These are phyloP conservation scores for Flaveria linearis DNA, from an alignment of 129 eudicot species.

Conservation along the genomic window DNA sequence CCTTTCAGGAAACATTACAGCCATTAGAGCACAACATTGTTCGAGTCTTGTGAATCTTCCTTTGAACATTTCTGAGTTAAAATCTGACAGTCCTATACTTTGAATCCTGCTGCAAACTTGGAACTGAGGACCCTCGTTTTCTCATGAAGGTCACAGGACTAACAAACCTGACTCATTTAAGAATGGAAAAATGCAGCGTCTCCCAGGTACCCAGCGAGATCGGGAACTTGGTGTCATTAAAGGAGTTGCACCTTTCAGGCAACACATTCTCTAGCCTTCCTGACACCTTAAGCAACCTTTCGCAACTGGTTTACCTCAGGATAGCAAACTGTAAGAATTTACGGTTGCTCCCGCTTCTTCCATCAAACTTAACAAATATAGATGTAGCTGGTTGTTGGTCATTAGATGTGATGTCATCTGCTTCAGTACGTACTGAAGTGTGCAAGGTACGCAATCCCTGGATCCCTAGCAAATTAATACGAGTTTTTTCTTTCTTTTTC, in stretches of 20 bases:
- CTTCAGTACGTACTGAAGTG: not conserved
- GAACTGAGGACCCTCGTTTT: conserved; percentile 13
- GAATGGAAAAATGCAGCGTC: not conserved
- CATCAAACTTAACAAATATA: not conserved
- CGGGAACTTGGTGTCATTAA: conserved; percentile 24
- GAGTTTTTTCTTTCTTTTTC: not conserved
- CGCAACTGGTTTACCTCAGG: not conserved
- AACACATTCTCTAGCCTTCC: conserved; percentile 19
- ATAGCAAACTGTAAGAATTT: not conserved
- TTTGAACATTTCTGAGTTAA: conserved; percentile 1
- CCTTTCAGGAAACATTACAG: conserved; percentile 2
- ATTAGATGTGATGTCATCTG: conserved; percentile 20
- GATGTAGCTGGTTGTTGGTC: not conserved
- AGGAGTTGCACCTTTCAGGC: not conserved
- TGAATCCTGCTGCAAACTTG: not conserved
- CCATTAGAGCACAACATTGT: not conserved
- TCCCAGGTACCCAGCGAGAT: conserved; percentile 23
- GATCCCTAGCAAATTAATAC: not conserved
- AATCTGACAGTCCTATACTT: not conserved
- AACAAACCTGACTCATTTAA: not conserved
- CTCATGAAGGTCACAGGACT: conserved; percentile 18
- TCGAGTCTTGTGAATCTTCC: not conserved
- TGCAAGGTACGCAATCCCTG: conserved; percentile 16
- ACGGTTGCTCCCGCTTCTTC: conserved; percentile 15
- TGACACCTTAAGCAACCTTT: conserved; percentile 22